Base-by-base conservation (phyloP, 1,284 basidiomycete genomes). In the Entoloma clypeatum region DNA sequence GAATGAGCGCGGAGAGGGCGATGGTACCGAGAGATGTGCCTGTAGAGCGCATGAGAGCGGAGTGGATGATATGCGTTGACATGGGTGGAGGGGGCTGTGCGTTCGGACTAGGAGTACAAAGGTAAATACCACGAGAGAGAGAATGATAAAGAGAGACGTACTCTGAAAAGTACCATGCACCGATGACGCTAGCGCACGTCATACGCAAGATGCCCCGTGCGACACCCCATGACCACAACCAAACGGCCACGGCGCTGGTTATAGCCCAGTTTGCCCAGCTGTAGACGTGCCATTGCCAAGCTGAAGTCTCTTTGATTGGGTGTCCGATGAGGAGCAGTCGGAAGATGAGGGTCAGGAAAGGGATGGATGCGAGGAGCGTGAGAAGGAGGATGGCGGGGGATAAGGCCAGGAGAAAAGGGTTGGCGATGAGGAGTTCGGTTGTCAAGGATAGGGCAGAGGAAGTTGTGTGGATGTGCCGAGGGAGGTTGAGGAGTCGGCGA, bases 171-270 rank as follows among this genome's bases (percentile, higher is more conserved):
- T 95, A 96, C 92, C 92, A 97, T 28, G 86, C 82, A 1, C 91
- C 93, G 26, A 97, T 78, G 1, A 93, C 88, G 18, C 81, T 86
- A 0, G 90, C 83, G 33, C 85, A 81, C 0, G 83, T 80, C 28
- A 87, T 88, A 4, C 90, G 71, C 39, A 92, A 67, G 0, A 92
- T 61, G 1, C 93, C 92, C 22, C 92, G 74, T 10, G 88, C 79
- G 3, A 96, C 82, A 11, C 82, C 87, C 88, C 92, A 94, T 7
- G 79, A 87, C 92, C 92, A 97, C 2, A 93, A 62, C 89, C 92
- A 95, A 0, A 89, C 70, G 0, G 68, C 69, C 2, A 85, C 67
- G 0, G 84, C 77, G 3, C 74, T 71, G 30, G 75, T 72, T 14
- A 92, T 89, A 0, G 87, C 77, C 84, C 86, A 91, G 39, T 87